phyloP scores from a whole-genome alignment of 306 rosid species.

The Malus orientalis region DNA sequence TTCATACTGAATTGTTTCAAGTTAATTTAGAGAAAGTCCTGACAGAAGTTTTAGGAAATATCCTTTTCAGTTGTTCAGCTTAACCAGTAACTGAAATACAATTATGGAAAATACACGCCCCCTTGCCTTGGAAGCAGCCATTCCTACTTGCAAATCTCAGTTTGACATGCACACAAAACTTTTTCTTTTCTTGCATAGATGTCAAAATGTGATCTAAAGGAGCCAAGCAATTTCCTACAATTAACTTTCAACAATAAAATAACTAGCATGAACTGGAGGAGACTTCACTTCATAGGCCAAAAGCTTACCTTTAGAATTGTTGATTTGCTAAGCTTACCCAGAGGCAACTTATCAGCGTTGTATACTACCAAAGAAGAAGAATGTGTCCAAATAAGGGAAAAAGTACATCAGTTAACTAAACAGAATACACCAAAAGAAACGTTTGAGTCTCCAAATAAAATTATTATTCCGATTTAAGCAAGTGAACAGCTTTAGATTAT shows the following conservation, averaged over 20 bases:
- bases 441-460: background rate
- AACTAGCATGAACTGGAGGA: background rate
- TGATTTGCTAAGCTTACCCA: slow-evolving; percentile 91
- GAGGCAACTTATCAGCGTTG: slow-evolving; percentile 92
- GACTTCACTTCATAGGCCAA: background rate
- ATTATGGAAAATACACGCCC: background rate
- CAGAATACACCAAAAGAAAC: background rate
- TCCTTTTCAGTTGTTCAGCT: background rate
- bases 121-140: no score
- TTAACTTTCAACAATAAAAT: background rate
- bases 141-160: no score
- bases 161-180: no score
- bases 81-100: background rate
- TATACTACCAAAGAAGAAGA: slow-evolving; percentile 50
- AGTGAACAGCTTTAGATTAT: slow-evolving; percentile 12
- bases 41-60: background rate
- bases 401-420: background rate
- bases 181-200: no score
- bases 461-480: slow-evolving; percentile 2
- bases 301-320: slow-evolving; percentile 71
- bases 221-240: no score
- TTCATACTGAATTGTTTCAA: background rate
- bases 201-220: no score
- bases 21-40: background rate
- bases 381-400: background rate